Base-by-base conservation (phyloP, 768 basidiomycete species). In the Plicaturopsis crispa region DNA sequence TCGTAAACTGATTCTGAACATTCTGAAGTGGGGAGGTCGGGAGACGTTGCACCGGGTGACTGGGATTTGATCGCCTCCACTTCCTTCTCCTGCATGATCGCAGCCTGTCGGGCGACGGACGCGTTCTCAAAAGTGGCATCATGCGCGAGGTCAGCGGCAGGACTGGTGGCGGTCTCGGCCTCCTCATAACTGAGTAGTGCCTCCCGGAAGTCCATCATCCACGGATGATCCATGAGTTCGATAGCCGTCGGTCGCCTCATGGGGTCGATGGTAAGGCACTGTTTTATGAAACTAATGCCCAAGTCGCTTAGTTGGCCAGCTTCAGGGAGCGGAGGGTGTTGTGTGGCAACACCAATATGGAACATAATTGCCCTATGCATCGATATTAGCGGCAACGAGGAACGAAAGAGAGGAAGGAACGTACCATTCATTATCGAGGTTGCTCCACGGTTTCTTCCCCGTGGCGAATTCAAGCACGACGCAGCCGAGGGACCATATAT, bases 361-460 rank as follows among this genome's bases (percentile, higher is more conserved):
- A 94, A 98, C 94, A 97, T 97, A 63, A 97, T 94, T n/a, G 94
- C 93, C 93, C 93, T 94, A 50, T 2, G 12, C 34, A 36, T 24
- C 17, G 37, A 45, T 21, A 34, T 40, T 30, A 38, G n/a, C 33
- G 6, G 2, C 32, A 23, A 24, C 33, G 7, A 35, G 30, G 31
- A 38, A 33, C 26, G 21, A 38, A 21, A 22, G 28, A 26, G 8
- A 12, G 33, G 24, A 21, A 21, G 12, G 8, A 6, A 45, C 76
- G 45, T 46, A 92, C 96, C 96, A 99, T 74, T 99, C 96, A 49
- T 99, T 99, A 57, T 99, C 96, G 30, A 94, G 80, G 55, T 94
- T 93, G 51, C 87, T 93, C 96, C 96, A 99, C 1, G 96, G 96
- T 53, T 97, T 94, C 55, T 84, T 81, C 0, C 96, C 96, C 0